phyloP scores from a whole-genome alignment of 2,329 filamentous ascomycete species.

The Claviceps digitariae region DNA sequence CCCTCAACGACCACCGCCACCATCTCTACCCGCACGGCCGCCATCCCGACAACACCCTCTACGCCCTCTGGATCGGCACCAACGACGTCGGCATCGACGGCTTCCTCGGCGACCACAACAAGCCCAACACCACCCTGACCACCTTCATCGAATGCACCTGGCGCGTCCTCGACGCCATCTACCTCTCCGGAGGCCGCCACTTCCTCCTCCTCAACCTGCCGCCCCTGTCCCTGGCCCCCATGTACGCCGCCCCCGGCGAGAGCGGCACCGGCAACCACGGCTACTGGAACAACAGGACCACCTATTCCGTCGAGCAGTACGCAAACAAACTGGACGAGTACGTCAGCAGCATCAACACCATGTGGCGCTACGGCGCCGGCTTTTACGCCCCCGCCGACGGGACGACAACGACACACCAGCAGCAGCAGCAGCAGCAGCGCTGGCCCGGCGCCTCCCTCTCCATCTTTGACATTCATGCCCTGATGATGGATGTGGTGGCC shows the following conservation, averaged over 20 bases:
- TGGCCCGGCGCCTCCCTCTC: conserved; percentile 49
- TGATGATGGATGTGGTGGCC: conserved; percentile 52
- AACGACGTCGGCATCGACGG: conserved; percentile 59
- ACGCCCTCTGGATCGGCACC: conserved; percentile 68
- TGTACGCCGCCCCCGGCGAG: conserved; percentile 34
- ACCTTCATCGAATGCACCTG: conserved; percentile 59
- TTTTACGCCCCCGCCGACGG: conserved; percentile 28
- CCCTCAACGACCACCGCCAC: no score
- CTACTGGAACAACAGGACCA: conserved; percentile 33
- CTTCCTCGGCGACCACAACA: conserved; percentile 53
- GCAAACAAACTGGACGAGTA: conserved; percentile 32
- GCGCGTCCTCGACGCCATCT: conserved; percentile 46
- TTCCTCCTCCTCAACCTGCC: conserved; percentile 60
- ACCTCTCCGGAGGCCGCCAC: conserved; percentile 50
- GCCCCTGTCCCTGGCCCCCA: conserved; percentile 52
- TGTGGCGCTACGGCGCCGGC: conserved; percentile 36
- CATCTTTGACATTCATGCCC: conserved; percentile 51
- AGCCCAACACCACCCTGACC: conserved; percentile 42
- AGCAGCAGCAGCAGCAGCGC: conserved; percentile 17
- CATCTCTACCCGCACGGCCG: conserved; percentile 29
- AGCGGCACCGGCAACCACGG: conserved; percentile 9
- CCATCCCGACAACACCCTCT: conserved; percentile 47
- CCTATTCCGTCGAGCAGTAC: conserved; percentile 33
- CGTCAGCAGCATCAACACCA: conserved; percentile 33
- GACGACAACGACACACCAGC: no score